Evolutionary conservation across 225 moss, liverwort and hornwort genomes (phyloP).

Genomic region (Polytrichum commune): DNA sequence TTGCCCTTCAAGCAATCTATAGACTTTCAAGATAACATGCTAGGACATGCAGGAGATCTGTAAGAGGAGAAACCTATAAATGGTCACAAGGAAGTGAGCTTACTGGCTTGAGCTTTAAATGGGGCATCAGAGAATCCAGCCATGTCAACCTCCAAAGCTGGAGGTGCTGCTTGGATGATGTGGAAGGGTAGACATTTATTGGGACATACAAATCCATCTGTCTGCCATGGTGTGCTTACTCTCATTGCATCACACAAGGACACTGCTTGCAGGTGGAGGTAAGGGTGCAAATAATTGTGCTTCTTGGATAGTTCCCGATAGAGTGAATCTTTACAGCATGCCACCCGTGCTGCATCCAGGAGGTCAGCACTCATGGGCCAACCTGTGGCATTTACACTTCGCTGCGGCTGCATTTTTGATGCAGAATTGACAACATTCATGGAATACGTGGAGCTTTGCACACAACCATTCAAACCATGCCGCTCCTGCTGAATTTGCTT

Average conservation of each 20-base stretch:
- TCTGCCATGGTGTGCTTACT: slow-evolving; percentile 42
- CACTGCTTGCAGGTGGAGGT: slow-evolving; percentile 37
- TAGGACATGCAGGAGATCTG: too few species aligned
- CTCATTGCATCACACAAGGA: slow-evolving; percentile 37
- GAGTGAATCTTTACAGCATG: slow-evolving; percentile 53
- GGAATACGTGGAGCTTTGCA: background rate
- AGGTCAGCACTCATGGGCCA: slow-evolving; percentile 39
- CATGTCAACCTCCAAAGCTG: slow-evolving; percentile 41
- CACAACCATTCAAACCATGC: slow-evolving; percentile 2
- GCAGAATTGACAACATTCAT: slow-evolving; percentile 9
- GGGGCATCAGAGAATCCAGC: slow-evolving; percentile 32
- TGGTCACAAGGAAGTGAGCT: background rate
- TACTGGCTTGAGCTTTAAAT: slow-evolving; percentile 32
- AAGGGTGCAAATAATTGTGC: slow-evolving; percentile 21
- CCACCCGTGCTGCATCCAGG: slow-evolving; percentile 31
- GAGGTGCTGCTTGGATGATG: slow-evolving; percentile 7
- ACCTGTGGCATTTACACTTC: slow-evolving; percentile 17
- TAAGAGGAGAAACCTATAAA: too few species aligned
- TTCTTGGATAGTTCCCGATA: slow-evolving; percentile 33
- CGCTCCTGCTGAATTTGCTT: slow-evolving; percentile 20
- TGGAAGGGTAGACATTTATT: slow-evolving; percentile 30
- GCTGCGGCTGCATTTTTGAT: slow-evolving; percentile 30
- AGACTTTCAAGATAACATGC: too few species aligned
- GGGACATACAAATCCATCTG: slow-evolving; percentile 33
- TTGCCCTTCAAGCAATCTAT: too few species aligned